Evolutionary conservation across 1,284 basidiomycete species (phyloP).

Genomic region (Hymenochaete sp.): DNA sequence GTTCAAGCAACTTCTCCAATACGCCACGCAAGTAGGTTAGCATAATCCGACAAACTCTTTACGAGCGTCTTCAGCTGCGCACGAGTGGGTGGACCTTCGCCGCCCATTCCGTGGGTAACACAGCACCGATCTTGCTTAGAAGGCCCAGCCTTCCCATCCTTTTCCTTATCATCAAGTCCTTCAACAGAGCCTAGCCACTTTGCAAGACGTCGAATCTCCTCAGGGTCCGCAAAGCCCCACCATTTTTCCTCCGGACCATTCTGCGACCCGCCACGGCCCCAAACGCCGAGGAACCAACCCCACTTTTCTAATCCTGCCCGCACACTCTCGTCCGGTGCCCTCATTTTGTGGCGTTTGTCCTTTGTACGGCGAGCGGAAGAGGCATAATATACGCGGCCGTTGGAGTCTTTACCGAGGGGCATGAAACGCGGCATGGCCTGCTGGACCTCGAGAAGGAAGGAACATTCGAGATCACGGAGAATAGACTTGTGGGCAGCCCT

Average conservation of each 20-base stretch:
- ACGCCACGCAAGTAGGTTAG: slow-evolving; percentile 37
- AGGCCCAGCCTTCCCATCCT: slow-evolving; percentile 13
- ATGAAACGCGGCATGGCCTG: slow-evolving; percentile 27
- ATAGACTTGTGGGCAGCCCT: slow-evolving; percentile 24
- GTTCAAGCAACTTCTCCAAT: too few relatives aligned
- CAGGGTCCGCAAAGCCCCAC: slow-evolving; percentile 66
- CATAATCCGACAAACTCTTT: slow-evolving; percentile 41
- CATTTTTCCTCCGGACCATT: slow-evolving; percentile 30
- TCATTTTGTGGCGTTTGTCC: slow-evolving; percentile 24
- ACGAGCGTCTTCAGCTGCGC: slow-evolving; percentile 34
- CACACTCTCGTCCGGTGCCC: slow-evolving; percentile 38
- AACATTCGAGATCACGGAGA: slow-evolving; percentile 27
- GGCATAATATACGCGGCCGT: slow-evolving; percentile 32
- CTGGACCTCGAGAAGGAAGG: slow-evolving; percentile 23
- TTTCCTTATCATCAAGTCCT: slow-evolving; percentile 32
- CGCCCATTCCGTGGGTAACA: slow-evolving; percentile 8
- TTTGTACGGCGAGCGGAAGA: slow-evolving; percentile 23
- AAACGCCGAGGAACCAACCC: slow-evolving; percentile 68
- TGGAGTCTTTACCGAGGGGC: slow-evolving; percentile 30
- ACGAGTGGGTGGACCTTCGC: slow-evolving; percentile 21
- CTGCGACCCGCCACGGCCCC: slow-evolving; percentile 41
- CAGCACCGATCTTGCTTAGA: not conserved
- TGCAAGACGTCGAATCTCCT: slow-evolving; percentile 54
- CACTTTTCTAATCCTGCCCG: slow-evolving; percentile 44
- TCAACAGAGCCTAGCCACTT: slow-evolving; percentile 52